Percentiles rank a stretch among this genome's conserved stretches.
phyloP scores from a whole-genome alignment of 2,329 filamentous ascomycete genomes.

The Leptographium radiaticola region DNA sequence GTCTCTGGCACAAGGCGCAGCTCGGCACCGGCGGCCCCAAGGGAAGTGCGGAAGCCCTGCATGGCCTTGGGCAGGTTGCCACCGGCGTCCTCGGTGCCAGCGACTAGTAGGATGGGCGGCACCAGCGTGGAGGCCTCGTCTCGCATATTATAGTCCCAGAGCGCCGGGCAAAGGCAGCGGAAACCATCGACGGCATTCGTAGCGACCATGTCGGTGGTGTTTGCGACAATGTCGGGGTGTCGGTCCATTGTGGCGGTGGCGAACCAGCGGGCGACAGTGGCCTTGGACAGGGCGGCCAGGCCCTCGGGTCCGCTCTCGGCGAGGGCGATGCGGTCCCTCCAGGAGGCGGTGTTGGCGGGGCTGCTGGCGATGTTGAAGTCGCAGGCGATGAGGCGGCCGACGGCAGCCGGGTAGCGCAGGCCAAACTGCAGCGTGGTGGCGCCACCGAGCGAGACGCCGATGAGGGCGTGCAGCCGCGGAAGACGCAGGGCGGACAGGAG shows the following conservation, averaged over 20 bases:
- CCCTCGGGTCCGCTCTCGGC: constrained; percentile 46
- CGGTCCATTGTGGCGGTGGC: constrained; percentile 37
- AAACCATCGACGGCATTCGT: constrained; percentile 60
- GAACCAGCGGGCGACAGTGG: constrained; percentile 70
- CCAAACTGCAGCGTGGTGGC: constrained; percentile 64
- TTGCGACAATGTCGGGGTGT: constrained; percentile 25
- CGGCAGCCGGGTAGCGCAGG: constrained; percentile 52
- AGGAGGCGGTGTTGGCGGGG: constrained; percentile 61
- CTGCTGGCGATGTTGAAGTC: constrained; percentile 68
- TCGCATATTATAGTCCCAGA: constrained; percentile 59
- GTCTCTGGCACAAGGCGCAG: constrained; percentile 55
- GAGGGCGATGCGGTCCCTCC: constrained; percentile 62
- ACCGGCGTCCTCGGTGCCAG: constrained; percentile 54
- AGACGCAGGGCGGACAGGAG: constrained; percentile 60
- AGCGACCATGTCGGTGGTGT: constrained; percentile 47
- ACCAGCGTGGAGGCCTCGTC: constrained; percentile 37
- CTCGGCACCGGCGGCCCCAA: constrained; percentile 42
- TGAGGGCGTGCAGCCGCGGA: constrained; percentile 47
- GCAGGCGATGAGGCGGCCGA: constrained; percentile 65
- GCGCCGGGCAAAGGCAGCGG: constrained; percentile 50
- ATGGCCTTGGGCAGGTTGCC: constrained; percentile 61
- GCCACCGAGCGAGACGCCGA: constrained; percentile 74
- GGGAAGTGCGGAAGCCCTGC: constrained; percentile 51
- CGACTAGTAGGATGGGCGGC: constrained; percentile 55
- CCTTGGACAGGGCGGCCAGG: constrained; percentile 50